Conservation (phyloP, 2,329 filamentous ascomycete genomes). For the Trichophaea hybrida region DNA sequence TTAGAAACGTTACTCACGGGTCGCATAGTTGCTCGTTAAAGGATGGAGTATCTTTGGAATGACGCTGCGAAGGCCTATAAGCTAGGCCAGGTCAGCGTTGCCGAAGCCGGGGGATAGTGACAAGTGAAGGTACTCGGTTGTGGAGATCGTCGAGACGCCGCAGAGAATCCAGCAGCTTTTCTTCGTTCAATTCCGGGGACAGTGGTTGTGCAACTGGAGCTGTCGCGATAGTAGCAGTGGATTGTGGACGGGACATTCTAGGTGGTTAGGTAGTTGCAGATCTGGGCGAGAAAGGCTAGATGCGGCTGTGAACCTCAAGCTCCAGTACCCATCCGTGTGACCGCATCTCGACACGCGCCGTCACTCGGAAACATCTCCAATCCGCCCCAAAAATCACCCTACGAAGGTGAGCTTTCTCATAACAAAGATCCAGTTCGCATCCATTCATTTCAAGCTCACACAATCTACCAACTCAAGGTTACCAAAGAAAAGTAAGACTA, state of each 20-base stretch:
- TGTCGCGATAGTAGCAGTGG: not conserved
- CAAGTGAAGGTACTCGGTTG: conserved; percentile 10
- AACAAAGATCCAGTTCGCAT: too few species aligned
- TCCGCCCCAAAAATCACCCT: too few species aligned
- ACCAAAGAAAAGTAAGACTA: too few species aligned
- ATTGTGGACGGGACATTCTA: not conserved
- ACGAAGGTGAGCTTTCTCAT: too few species aligned
- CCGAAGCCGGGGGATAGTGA: not conserved
- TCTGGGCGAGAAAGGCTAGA: not conserved
- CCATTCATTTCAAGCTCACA: too few species aligned
- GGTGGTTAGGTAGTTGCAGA: not conserved
- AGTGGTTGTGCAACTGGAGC: conserved; percentile 2
- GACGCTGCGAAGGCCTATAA: conserved; percentile 21
- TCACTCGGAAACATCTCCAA: not conserved
- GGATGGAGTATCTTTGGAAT: conserved; percentile 19
- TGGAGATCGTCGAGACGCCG: conserved; percentile 21
- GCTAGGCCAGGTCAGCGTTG: conserved; percentile 3
- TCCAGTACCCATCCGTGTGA: not conserved
- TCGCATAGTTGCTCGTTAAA: conserved; percentile 13
- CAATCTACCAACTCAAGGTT: too few species aligned
- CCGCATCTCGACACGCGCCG: not conserved
- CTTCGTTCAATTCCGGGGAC: conserved; percentile 14
- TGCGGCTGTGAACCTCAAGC: not conserved
- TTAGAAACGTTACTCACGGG: conserved; percentile 8
- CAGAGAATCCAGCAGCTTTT: conserved; percentile 18